These are phyloP conservation scores for Kitagawia praeruptora DNA, from an alignment of 129 eudicot genomes.

Conservation along the genomic window DNA sequence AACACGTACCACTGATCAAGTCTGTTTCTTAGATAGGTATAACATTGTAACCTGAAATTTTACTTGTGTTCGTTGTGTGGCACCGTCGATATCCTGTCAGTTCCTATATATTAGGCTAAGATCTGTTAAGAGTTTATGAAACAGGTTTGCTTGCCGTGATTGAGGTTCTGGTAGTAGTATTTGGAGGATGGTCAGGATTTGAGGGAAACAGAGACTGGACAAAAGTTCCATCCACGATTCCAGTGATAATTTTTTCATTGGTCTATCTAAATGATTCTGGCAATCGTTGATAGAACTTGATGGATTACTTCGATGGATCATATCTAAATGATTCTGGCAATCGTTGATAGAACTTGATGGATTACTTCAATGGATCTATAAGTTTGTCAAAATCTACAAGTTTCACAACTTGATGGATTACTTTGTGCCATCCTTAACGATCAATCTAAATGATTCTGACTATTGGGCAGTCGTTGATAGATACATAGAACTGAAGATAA, in stretches of 20 bases:
- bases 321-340: too few species aligned
- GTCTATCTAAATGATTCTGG: too few species aligned
- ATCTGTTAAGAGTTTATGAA: slow-evolving; percentile 9
- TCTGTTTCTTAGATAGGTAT: slow-evolving; percentile 64
- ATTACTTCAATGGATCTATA: too few species aligned
- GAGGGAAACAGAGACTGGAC: slow-evolving; percentile 62
- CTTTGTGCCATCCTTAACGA: too few species aligned
- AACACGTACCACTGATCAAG: slow-evolving; percentile 59
- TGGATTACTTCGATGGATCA: too few species aligned
- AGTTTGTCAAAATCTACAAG: too few species aligned
- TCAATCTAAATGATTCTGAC: too few species aligned
- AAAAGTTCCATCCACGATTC: slow-evolving; percentile 72
- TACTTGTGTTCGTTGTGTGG: background rate
- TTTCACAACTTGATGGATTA: too few species aligned
- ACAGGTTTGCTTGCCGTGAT: slow-evolving; percentile 58
- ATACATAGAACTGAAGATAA: too few species aligned
- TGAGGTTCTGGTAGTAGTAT: slow-evolving; percentile 50
- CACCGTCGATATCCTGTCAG: background rate
- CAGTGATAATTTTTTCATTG: slow-evolving; percentile 79
- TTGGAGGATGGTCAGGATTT: slow-evolving; percentile 63
- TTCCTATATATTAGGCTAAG: background rate
- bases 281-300: too few species aligned
- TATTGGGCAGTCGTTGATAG: too few species aligned
- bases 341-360: too few species aligned
- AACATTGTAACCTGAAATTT: background rate